Evolutionary conservation across 1,284 basidiomycete species (phyloP), one percentile per base, ranked within the genome.

Genomic region (Cryptococcus depauperatus): DNA sequence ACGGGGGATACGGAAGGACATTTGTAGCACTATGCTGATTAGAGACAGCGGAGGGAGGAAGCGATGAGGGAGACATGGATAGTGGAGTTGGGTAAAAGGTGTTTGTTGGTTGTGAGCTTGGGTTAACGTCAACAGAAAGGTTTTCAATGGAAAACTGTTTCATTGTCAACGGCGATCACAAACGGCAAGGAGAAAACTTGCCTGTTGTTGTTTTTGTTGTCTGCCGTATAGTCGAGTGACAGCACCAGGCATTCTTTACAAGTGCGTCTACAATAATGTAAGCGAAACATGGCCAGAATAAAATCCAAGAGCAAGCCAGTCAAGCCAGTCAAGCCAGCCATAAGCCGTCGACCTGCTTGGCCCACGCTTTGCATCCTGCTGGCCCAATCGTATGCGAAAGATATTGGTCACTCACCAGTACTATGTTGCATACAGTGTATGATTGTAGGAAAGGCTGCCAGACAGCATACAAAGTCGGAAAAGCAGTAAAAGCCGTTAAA

Each of bases 11-110:
- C 16, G 46, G 44, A 22, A 47, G 45, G n/a, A n/a, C n/a, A n/a
- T n/a, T n/a, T n/a, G n/a, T n/a, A n/a, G n/a, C n/a, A n/a, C n/a
- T n/a, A n/a, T n/a, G n/a, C n/a, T n/a, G n/a, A 13, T 41, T 42
- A 33, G 48, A 42, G 35, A 50, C 51, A 10, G 42, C 37, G 13
- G 54, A 50, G 2, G 53, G 50, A 2, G 32, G 47, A 41, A 19
- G 50, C 50, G 27, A 43, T 51, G 35, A 38, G 42, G 59, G 57
- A 2, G 56, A 58, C 33, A 57, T 57, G 22, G 59, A 61, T 32
- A 51, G 37, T 5, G 59, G 59, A 6, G 59, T 59, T 11, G 59
- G 59, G 44, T 56, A 55, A 26, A 56, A 43, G 14, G 46, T 38
- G 19, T 40, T 29, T n/a, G 34, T 18, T 22, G 51, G 45, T 18